Conservation (phyloP, 2,329 filamentous ascomycete genomes). For the Penicillium griseofulvum region DNA sequence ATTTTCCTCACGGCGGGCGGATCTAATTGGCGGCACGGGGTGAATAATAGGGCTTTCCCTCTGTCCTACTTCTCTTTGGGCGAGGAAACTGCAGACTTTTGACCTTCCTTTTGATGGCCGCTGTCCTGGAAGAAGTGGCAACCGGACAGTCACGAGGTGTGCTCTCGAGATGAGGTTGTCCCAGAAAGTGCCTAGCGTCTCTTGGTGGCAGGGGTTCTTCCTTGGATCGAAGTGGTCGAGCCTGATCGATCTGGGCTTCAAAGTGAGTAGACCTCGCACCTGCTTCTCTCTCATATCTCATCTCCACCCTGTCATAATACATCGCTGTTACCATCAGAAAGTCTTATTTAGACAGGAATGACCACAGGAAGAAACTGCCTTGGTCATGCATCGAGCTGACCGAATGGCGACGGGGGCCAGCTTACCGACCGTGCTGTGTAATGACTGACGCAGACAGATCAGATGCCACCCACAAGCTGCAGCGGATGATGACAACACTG, state of each 20-base stretch:
- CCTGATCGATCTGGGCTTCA: background rate
- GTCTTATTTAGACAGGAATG: background rate
- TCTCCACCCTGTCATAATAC: background rate
- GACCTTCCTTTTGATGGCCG: background rate
- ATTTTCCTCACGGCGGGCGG: slow-evolving; percentile 2
- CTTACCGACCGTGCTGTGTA: background rate
- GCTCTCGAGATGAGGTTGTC: background rate
- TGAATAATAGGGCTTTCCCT: background rate
- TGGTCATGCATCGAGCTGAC: background rate
- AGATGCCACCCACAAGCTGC: background rate
- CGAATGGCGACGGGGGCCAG: background rate
- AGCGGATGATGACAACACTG: background rate
- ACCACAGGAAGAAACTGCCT: background rate
- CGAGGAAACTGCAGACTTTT: background rate
- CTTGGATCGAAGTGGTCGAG: background rate
- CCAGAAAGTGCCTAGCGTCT: background rate
- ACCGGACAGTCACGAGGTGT: background rate
- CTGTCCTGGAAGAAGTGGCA: background rate
- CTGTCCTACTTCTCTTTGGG: background rate
- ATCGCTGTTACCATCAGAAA: background rate
- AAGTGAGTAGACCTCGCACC: background rate
- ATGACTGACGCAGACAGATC: background rate
- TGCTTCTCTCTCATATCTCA: background rate
- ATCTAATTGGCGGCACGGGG: slow-evolving; percentile 1
- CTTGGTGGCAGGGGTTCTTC: background rate